These are phyloP conservation scores for Aspergillus neotritici DNA, from an alignment of 2,329 filamentous ascomycete species.

Conservation along the genomic window DNA sequence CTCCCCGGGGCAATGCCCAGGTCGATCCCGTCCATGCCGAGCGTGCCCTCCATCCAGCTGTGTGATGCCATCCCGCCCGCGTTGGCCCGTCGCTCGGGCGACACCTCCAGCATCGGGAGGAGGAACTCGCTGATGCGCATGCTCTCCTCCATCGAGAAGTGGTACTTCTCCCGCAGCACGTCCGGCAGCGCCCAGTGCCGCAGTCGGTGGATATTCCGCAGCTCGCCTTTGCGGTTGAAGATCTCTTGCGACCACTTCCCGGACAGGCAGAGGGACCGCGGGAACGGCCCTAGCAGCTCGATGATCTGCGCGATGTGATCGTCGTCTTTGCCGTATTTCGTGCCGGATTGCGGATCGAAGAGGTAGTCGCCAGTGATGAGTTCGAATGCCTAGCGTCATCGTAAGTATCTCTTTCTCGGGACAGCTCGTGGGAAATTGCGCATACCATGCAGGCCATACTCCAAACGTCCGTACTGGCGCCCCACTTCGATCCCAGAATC, in stretches of 20 bases:
- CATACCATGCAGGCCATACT: constrained; percentile 98
- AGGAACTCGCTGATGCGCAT: constrained; percentile 77
- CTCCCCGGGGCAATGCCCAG: constrained; percentile 73
- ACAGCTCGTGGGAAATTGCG: constrained; percentile 6
- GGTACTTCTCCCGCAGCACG: constrained; percentile 92
- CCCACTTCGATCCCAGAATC: constrained; percentile 95
- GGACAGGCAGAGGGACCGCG: constrained; percentile 81
- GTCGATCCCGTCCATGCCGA: constrained; percentile 77
- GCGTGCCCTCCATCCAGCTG: constrained; percentile 73
- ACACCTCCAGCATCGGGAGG: constrained; percentile 81
- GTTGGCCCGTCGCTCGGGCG: constrained; percentile 85
- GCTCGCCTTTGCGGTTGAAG: constrained; percentile 93
- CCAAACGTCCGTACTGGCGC: constrained; percentile 98
- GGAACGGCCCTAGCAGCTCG: constrained; percentile 87
- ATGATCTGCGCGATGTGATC: constrained; percentile 99
- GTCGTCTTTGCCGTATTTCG: constrained; percentile 98
- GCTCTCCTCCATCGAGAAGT: constrained; percentile 78
- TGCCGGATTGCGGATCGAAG: constrained; percentile 96
- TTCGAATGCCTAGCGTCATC: constrained; percentile 70
- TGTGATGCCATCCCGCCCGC: constrained; percentile 92
- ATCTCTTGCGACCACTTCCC: constrained; percentile 99
- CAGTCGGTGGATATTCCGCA: constrained; percentile 93
- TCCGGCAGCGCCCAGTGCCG: constrained; percentile 94
- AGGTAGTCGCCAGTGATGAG: constrained; percentile 97
- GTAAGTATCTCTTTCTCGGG: neutral